phyloP scores from a whole-genome alignment of 192 early-diverging fungal species.

The Rhizophagus sp. region DNA sequence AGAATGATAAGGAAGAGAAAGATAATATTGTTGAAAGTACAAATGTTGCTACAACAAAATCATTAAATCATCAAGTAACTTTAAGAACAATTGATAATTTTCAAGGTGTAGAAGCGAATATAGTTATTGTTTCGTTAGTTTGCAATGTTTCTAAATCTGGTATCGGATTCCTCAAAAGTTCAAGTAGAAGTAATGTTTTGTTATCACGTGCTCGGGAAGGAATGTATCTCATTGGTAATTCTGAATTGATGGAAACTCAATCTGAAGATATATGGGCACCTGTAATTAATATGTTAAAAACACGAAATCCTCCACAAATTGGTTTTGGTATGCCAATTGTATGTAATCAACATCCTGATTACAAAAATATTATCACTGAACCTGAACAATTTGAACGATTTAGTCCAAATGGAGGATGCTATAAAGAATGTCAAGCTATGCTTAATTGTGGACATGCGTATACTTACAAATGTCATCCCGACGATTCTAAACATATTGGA shows the following conservation, averaged over 20 bases:
- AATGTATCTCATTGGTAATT: conserved; percentile 58
- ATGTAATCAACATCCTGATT: conserved; percentile 51
- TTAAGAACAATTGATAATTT: conserved; percentile 49
- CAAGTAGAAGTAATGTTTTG: conserved; percentile 59
- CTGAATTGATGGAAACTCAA: conserved; percentile 34
- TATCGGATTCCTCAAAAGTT: conserved; percentile 57
- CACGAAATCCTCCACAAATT: conserved; percentile 31
- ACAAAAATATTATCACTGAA: conserved; percentile 26
- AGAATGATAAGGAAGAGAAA: neutral
- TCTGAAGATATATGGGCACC: conserved; percentile 40
- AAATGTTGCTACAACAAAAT: neutral
- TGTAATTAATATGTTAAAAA: conserved; percentile 41
- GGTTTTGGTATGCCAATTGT: conserved; percentile 45
- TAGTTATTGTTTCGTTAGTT: conserved; percentile 45
- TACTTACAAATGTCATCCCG: conserved; percentile 30
- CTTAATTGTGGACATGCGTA: conserved; percentile 58
- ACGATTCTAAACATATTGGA: conserved; percentile 36
- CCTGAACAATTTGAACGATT: conserved; percentile 37
- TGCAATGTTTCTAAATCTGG: conserved; percentile 31
- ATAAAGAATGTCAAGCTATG: conserved; percentile 33
- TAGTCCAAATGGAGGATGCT: conserved; percentile 58
- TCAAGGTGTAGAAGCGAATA: conserved; percentile 47
- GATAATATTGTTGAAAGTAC: neutral
- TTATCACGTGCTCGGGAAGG: conserved; percentile 61
- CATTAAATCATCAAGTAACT: conserved; percentile 31